phyloP scores from a whole-genome alignment of 345 rosid species.

The Populus alba region DNA sequence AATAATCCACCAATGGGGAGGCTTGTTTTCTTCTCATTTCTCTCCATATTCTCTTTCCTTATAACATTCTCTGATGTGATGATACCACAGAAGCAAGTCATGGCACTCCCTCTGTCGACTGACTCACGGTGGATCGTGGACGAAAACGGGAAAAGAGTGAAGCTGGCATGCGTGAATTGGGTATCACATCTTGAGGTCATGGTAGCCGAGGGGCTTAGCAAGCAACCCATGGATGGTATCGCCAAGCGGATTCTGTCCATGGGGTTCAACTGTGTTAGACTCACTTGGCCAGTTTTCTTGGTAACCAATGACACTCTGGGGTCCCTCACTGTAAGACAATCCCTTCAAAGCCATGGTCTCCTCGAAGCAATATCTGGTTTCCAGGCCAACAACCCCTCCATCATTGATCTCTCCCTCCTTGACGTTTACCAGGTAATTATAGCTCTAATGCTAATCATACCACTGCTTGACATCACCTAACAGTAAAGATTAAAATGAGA shows the following conservation, averaged over 20 bases:
- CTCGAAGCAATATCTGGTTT: slow-evolving; percentile 59
- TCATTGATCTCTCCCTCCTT: slow-evolving; percentile 70
- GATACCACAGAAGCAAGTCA: background rate
- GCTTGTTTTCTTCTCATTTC: background rate
- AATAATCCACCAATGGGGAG: background rate
- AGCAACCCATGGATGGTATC: slow-evolving; percentile 32
- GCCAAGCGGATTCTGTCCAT: slow-evolving; percentile 19
- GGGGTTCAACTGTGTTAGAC: slow-evolving; percentile 46
- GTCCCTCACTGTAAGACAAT: slow-evolving; percentile 29
- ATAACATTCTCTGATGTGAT: background rate
- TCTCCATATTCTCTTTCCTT: background rate
- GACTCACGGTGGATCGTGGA: slow-evolving; percentile 34
- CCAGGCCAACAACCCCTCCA: slow-evolving; percentile 72
- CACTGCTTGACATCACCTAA: background rate
- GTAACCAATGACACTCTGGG: slow-evolving; percentile 28
- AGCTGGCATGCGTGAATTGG: slow-evolving; percentile 40
- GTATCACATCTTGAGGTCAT: slow-evolving; percentile 32
- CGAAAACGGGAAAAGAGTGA: slow-evolving; percentile 26
- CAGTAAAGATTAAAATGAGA: background rate
- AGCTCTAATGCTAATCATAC: background rate
- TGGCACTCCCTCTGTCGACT: slow-evolving; percentile 28
- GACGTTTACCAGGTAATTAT: slow-evolving; percentile 68
- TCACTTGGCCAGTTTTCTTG: slow-evolving; percentile 43
- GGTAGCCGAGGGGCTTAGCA: slow-evolving; percentile 48
- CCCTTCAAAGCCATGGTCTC: slow-evolving; percentile 65